Evolutionary conservation across 768 basidiomycete genomes (phyloP).

Genomic region (Rhodotorula babjevae): DNA sequence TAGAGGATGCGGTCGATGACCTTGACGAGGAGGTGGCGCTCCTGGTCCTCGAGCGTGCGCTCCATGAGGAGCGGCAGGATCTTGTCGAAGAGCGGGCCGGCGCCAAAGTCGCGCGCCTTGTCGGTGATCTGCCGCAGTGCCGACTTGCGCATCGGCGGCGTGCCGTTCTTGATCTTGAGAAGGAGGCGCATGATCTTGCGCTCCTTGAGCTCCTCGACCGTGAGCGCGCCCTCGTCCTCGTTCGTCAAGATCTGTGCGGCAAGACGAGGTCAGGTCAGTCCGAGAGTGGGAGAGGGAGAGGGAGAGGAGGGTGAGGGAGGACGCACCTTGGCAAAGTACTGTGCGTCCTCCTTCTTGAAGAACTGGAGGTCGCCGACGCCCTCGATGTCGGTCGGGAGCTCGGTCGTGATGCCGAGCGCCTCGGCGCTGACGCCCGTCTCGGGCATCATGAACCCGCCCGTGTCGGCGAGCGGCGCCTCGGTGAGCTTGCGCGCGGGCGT

Average conservation of each 20-base stretch:
- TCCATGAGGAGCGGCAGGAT: constrained; percentile 98
- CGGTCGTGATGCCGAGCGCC: constrained; percentile 77
- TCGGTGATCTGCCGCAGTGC: constrained; percentile 97
- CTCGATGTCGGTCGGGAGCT: constrained; percentile 93
- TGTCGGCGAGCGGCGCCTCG: constrained; percentile 54
- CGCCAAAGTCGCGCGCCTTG: constrained; percentile 96
- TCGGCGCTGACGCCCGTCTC: constrained; percentile 80
- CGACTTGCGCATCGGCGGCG: constrained; percentile 94
- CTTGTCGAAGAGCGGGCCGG: constrained; percentile 97
- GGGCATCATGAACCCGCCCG: constrained; percentile 82
- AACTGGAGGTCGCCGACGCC: constrained; percentile 95
- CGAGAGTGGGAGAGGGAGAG: not conserved
- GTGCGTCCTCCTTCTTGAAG: constrained; percentile 96
- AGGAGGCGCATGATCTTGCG: constrained; percentile 97
- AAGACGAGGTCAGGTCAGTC: not conserved
- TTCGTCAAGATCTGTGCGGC: constrained; percentile 40
- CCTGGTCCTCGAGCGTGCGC: constrained; percentile 84
- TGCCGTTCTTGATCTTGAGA: constrained; percentile 98
- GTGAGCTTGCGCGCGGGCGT: constrained; percentile 56
- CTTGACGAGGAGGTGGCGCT: constrained; percentile 94
- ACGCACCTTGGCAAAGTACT: constrained; percentile 89
- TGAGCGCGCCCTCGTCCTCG: constrained; percentile 78
- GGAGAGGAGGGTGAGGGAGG: not conserved
- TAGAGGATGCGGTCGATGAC: constrained; percentile 98
- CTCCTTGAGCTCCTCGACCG: constrained; percentile 98